Conservation (phyloP, 805 yeast genomes). For the Metschnikowia anglica region DNA sequence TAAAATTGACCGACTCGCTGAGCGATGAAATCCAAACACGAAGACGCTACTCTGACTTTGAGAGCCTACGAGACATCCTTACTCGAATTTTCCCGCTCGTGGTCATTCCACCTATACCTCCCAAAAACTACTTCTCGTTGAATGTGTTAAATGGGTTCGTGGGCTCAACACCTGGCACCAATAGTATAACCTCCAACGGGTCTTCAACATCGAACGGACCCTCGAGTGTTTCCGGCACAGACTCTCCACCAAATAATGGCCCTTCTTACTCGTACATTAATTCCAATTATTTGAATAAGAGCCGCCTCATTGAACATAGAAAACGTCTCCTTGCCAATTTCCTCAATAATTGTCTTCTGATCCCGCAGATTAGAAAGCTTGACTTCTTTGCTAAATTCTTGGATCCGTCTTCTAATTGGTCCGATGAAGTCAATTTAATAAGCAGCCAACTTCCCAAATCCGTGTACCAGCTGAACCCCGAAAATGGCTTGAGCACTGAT, state of each 20-base stretch:
- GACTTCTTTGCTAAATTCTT: conserved; percentile 72
- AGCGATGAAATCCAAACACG: conserved; percentile 56
- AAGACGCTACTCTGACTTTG: conserved; percentile 91
- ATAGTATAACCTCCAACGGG: conserved; percentile 3
- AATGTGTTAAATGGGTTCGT: conserved; percentile 36
- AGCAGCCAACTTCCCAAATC: conserved; percentile 41
- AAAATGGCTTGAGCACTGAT: conserved; percentile 41
- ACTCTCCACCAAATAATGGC: conserved; percentile 9
- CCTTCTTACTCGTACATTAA: conserved; percentile 35
- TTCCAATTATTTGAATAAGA: conserved; percentile 40
- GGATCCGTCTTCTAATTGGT: conserved; percentile 84
- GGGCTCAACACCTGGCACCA: conserved; percentile 11
- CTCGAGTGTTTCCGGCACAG: conserved; percentile 5
- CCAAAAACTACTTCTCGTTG: conserved; percentile 41
- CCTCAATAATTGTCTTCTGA: conserved; percentile 68
- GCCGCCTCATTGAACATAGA: conserved; percentile 39
- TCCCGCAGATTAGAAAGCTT: conserved; percentile 54
- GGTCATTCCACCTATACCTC: conserved; percentile 91
- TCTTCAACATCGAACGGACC: conserved; percentile 6
- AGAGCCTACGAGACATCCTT: conserved; percentile 69
- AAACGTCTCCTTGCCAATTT: conserved; percentile 57
- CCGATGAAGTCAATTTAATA: conserved; percentile 53
- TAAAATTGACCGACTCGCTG: conserved; percentile 42
- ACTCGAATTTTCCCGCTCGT: conserved; percentile 74
- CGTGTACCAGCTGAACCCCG: conserved; percentile 44